phyloP scores from a whole-genome alignment of 2,329 filamentous ascomycete species.

The Colletotrichum tabaci region DNA sequence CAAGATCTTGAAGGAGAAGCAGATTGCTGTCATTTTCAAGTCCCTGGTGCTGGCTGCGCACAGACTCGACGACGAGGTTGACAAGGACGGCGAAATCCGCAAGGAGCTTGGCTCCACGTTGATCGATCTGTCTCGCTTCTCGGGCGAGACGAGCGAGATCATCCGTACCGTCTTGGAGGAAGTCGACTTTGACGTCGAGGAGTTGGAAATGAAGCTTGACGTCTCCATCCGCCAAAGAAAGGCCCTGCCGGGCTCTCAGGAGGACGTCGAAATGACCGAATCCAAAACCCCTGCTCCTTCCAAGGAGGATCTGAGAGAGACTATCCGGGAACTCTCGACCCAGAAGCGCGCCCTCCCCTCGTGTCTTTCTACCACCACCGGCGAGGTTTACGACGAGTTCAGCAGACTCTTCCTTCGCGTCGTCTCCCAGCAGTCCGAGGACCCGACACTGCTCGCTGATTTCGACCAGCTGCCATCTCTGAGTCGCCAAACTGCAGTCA shows the following conservation, averaged over 20 bases:
- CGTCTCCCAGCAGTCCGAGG: slow-evolving; percentile 60
- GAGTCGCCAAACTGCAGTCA: slow-evolving; percentile 66
- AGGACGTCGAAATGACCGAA: slow-evolving; percentile 66
- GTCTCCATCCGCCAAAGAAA: slow-evolving; percentile 74
- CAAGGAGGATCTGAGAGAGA: slow-evolving; percentile 56
- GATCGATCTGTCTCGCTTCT: slow-evolving; percentile 75
- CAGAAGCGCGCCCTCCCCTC: slow-evolving; percentile 59
- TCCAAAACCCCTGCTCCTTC: slow-evolving; percentile 48
- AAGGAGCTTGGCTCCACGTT: slow-evolving; percentile 76
- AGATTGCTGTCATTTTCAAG: slow-evolving; percentile 76
- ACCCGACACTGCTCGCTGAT: slow-evolving; percentile 57
- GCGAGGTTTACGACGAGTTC: slow-evolving; percentile 70
- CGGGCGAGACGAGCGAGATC: slow-evolving; percentile 71
- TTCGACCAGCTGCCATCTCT: slow-evolving; percentile 72
- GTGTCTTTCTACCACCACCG: slow-evolving; percentile 67
- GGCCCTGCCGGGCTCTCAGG: slow-evolving; percentile 63
- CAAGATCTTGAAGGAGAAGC: slow-evolving; percentile 73
- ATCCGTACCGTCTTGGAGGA: slow-evolving; percentile 78
- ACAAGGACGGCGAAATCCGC: slow-evolving; percentile 70
- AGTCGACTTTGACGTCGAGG: slow-evolving; percentile 79
- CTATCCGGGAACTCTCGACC: slow-evolving; percentile 56
- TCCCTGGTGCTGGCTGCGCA: slow-evolving; percentile 73
- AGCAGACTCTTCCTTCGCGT: slow-evolving; percentile 72
- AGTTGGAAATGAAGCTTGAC: slow-evolving; percentile 82
- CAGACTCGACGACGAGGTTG: slow-evolving; percentile 68